Base-by-base conservation (phyloP, 2,329 filamentous ascomycete species). In the Fusarium xylarioides region DNA sequence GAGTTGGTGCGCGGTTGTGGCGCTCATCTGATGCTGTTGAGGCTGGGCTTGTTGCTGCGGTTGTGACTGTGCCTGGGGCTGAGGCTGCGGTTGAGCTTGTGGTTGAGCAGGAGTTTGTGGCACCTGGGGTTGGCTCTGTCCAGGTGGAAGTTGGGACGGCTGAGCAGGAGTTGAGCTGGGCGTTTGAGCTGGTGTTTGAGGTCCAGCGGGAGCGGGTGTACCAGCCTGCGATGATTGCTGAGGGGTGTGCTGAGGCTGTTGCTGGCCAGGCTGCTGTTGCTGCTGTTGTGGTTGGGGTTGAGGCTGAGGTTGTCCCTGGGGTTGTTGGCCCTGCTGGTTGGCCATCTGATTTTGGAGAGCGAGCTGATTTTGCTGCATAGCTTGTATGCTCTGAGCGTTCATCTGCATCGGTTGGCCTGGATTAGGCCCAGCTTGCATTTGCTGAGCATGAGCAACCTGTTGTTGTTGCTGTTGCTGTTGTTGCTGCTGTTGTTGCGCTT, bases 111-210 rank as follows among this genome's bases (percentile, higher is more conserved):
- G 82, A 35, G 80, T 79, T 46, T 80, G 80, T 26, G 81, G 81
- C 60, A 73, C 72, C 16, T 79, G 81, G 55, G 78, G 74, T 74
- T 85, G 79, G 44, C 69, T 77, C 56, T 82, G 85, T 18, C 81
- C 78, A 21, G 71, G 70, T n/a, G 77, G 70, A 46, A 78, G 66
- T 57, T 78, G 77, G 34, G 57, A 79, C 12, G 80, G 69, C 62
- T 84, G 82, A 7, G 77, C 81, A 11, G 83, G 82, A 43, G 82
- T 81, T 38, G 81, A 81, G 30, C 79, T 81, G 19, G 82, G 83
- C 32, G 82, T 83, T 68, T 89, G 88, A 32, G 87, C 83, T 55
- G 81, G 82, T 37, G 83, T 82, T 75, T 88, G 86, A 71, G 87
- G 86, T 40, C 84, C 85, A 71, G 80, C 80, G 19, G 80, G 78